Evolutionary conservation across 2,329 filamentous ascomycete genomes (phyloP).

Genomic region (Arthrobotrys conoides): DNA sequence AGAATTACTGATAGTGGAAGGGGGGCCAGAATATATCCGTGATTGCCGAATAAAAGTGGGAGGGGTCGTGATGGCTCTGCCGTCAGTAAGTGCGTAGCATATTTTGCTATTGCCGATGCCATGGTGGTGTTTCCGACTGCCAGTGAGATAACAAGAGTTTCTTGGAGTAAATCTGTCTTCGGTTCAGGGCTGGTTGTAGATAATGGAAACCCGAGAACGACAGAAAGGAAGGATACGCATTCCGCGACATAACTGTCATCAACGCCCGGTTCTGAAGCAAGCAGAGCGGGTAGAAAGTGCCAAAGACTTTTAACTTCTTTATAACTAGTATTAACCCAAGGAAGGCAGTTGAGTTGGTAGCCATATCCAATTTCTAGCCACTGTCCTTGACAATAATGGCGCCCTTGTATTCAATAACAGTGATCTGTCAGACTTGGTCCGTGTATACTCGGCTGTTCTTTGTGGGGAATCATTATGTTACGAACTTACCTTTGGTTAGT

Average conservation of each 20-base stretch:
- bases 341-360: too few species aligned
- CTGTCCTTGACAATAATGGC: background rate
- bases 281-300: background rate
- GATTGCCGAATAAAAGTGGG: background rate
- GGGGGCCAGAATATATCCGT: background rate
- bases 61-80: background rate
- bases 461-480: background rate
- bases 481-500: background rate
- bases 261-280: background rate
- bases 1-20: background rate
- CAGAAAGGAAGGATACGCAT: background rate
- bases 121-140: background rate
- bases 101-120: background rate
- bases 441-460: too few species aligned
- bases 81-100: background rate
- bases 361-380: background rate
- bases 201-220: background rate
- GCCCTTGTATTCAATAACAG: background rate
- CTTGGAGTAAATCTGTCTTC: background rate
- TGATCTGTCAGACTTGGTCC: background rate
- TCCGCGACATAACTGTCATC: background rate
- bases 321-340: background rate
- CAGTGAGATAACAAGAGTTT: background rate
- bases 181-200: background rate
- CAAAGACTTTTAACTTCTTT: background rate